Evolutionary conservation across 768 basidiomycete species (phyloP), one percentile per base, ranked within the genome.

Genomic region (Tylopilus rubrobrunneus): DNA sequence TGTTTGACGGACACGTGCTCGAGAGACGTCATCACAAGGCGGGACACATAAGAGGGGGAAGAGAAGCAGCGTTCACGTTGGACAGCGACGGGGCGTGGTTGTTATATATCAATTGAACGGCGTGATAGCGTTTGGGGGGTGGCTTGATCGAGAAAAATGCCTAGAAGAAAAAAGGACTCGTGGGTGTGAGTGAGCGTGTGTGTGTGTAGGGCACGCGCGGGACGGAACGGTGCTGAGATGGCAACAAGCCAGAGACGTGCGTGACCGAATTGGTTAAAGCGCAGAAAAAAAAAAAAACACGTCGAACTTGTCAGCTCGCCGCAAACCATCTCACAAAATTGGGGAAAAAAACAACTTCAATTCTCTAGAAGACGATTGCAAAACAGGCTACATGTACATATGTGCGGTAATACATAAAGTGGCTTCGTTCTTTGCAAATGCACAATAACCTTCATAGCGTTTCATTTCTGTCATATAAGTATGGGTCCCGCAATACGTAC

Each of bases 351-450:
- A 36, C 15, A 34, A 28, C 33, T 19, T 45, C 25, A 33, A 57
- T 58, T 69, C 60, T 64, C 54, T 52, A 15, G 11, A 27, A 27
- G 46, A 28, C 43, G 19, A 43, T 43, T 67, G 67, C 50, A 44
- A 25, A 48, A 27, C 53, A 40, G 41, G 27, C 52, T 62, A 69
- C 60, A 50, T 62, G 57, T 71, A 71, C 64, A 69, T 59, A 62
- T 57, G 57, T 60, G 58, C 57, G 31, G 27, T 56, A 56, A 66
- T 68, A 66, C 59, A 68, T 67, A 69, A 51, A 34, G 33, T 34
- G 33, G 33, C 33, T 34, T 61, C 57, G 25, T 62, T 34, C 48
- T 57, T 43, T 56, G 59, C 53, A 43, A 56, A 55, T 56, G 53
- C 53, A 44, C 56, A 58, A 57, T 69, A 64, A 19, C 48, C 7